Evolutionary conservation across 2,329 filamentous ascomycete species (phyloP), one percentile per base, ranked within the genome.

Genomic region (Scedosporium minutisporum): DNA sequence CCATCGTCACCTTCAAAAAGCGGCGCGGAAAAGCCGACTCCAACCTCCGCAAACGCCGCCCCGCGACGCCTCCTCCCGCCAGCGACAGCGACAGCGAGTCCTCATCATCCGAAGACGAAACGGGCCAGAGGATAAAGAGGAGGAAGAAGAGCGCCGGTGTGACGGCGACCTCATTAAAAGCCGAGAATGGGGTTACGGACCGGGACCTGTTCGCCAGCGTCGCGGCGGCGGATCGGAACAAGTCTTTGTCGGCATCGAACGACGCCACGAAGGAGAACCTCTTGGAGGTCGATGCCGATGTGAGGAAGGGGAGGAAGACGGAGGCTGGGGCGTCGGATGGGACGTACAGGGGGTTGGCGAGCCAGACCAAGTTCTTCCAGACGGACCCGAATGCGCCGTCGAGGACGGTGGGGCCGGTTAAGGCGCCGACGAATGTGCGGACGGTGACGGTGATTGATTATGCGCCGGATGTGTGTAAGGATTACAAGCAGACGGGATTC

Each of bases 391-490:
- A 96, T 71, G 87, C 89, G 38, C 51, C 51, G 7, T 55, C 51
- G 23, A 6, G 51, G 51, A 27, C 51, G 18, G 51, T 96, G 33
- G 95, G 95, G 0, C 95, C 95, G 0, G 82, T 96, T 65, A 96
- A 96, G 74, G 89, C 90, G 1, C 83, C 93, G 0, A 90, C 90
- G 1, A 97, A 97, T 69, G 87, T 99, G 63, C 87, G 95, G 60
- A 96, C 90, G 1, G 88, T 96, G 66, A 97, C 93, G 0, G 83
- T 93, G 6, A 96, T 87, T 38, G 95, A 99, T 71, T 97, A 91
- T 71, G 88, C 90, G 0, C 91, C 93, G 0, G 93, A 97, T 67
- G 90, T 96, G 0, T 99, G 95, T 76, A 97, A 97, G 73, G 95
- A 97, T 71, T 66, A 64, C 41, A 62, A 62, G 53, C 66, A 69